These are phyloP conservation scores for Trichophyton benhamiae DNA, from an alignment of 2,329 filamentous ascomycete genomes.

Conservation along the genomic window DNA sequence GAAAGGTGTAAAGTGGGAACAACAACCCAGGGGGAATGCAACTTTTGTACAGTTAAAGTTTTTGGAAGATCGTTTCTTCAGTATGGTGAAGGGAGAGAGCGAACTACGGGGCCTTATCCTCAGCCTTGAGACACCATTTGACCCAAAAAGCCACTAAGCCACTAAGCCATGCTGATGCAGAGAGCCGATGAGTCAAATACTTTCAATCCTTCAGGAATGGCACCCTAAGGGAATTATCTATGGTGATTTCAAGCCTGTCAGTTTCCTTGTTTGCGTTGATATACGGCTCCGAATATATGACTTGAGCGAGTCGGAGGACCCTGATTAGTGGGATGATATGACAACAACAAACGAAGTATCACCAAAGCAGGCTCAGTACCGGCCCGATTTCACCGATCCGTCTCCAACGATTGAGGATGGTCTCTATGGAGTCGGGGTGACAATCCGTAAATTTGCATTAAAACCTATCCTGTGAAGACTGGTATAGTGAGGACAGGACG, in stretches of 20 bases:
- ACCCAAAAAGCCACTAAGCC: conserved; percentile 10
- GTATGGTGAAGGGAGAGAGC: conserved; percentile 7
- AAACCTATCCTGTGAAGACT: conserved; percentile 8
- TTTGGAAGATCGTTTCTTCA: conserved; percentile 7
- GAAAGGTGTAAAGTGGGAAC: conserved; percentile 7
- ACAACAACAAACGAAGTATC: conserved; percentile 10
- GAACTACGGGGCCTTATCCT: conserved; percentile 7
- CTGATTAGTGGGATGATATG: conserved; percentile 6
- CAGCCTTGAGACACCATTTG: conserved; percentile 8
- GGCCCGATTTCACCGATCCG: conserved; percentile 10
- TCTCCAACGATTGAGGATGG: conserved; percentile 10
- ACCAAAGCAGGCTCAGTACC: conserved; percentile 6
- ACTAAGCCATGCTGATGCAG: conserved; percentile 6
- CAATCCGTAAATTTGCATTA: conserved; percentile 8
- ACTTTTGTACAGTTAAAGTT: conserved; percentile 8
- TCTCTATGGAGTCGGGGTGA: conserved; percentile 7
- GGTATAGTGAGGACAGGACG: conserved; percentile 11
- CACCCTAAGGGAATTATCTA: conserved; percentile 10
- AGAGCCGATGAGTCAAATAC: conserved; percentile 6
- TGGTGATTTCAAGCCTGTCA: conserved; percentile 9
- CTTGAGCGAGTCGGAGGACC: conserved; percentile 9
- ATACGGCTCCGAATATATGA: conserved; percentile 5
- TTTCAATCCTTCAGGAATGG: conserved; percentile 4
- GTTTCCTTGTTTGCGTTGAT: conserved; percentile 9
- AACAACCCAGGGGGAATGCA: conserved; percentile 8